Evolutionary conservation across 192 early-diverging fungal species (phyloP).

Genomic region (Haplosporangium gracile): DNA sequence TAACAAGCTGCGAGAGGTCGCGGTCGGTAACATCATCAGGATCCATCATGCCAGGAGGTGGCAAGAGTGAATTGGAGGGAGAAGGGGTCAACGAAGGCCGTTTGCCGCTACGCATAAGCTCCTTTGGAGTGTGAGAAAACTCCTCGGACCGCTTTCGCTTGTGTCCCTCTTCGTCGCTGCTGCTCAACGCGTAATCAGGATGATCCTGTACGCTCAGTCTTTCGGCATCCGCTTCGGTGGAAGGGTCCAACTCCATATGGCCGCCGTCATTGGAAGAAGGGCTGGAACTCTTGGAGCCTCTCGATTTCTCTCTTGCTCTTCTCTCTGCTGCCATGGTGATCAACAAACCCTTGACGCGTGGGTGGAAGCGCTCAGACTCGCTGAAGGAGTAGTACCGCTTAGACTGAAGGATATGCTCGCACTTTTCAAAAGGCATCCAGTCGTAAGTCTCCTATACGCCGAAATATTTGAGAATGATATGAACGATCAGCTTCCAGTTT

Average conservation of each 20-base stretch:
- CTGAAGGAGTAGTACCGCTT: conserved; percentile 65
- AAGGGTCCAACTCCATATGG: conserved; percentile 16
- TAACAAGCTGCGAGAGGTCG: conserved; percentile 51
- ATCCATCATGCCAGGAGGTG: conserved; percentile 55
- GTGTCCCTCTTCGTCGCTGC: conserved; percentile 18
- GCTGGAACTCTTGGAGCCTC: background rate
- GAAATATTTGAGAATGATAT: conserved; percentile 12
- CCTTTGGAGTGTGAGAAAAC: conserved; percentile 10
- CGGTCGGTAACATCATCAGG: conserved; percentile 38
- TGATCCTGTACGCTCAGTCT: background rate
- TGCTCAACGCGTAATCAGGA: background rate
- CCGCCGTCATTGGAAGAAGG: background rate
- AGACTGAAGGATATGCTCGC: conserved; percentile 64
- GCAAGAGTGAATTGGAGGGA: conserved; percentile 7
- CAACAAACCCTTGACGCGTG: conserved; percentile 45
- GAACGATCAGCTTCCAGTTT: conserved; percentile 3
- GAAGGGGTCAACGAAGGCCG: conserved; percentile 45
- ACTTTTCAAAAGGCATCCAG: conserved; percentile 67
- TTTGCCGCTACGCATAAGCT: conserved; percentile 31
- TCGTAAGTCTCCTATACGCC: conserved; percentile 54
- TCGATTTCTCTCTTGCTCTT: conserved; percentile 18
- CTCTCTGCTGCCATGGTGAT: conserved; percentile 44
- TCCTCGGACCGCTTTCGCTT: conserved; percentile 31
- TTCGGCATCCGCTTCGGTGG: background rate
- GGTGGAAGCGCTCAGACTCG: conserved; percentile 33